phyloP scores from a whole-genome alignment of 1,139 yeast species.

The Yamadazyma atmosphaerica region DNA sequence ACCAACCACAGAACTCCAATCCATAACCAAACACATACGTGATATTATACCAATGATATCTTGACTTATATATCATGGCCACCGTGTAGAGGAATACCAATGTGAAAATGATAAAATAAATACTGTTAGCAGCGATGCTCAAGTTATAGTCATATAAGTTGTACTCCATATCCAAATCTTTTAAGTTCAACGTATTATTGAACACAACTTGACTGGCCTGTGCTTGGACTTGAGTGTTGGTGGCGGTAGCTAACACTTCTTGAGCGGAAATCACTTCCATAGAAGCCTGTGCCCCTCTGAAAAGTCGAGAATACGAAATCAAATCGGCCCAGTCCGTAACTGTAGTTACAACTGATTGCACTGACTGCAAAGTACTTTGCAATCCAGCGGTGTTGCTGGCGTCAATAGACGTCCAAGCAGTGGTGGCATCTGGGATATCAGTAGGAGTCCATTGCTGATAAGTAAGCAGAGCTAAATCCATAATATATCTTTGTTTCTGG shows the following conservation, averaged over 20 bases:
- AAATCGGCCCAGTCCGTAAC: constrained; percentile 15
- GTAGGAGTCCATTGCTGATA: constrained; percentile 24
- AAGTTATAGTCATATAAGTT: constrained; percentile 24
- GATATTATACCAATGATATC: constrained; percentile 34
- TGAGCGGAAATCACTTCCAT: constrained; percentile 35
- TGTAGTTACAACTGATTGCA: constrained; percentile 13
- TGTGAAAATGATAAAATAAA: constrained; percentile 30
- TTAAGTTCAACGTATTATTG: constrained; percentile 34
- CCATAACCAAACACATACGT: constrained; percentile 33
- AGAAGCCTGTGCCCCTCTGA: constrained; percentile 41
- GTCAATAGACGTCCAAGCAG: constrained; percentile 20
- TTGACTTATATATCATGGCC: constrained; percentile 22
- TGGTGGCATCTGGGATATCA: constrained; percentile 19
- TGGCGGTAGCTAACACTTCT: constrained; percentile 40
- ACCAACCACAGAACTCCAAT: constrained; percentile 60
- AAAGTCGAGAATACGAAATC: constrained; percentile 22
- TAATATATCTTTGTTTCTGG: too few species aligned
- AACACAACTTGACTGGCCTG: constrained; percentile 34
- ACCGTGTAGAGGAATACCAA: constrained; percentile 23
- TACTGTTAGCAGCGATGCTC: constrained; percentile 29
- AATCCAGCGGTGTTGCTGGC: constrained; percentile 24
- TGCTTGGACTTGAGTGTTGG: constrained; percentile 26
- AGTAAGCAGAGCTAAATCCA: constrained; percentile 1
- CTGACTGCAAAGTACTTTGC: constrained; percentile 18
- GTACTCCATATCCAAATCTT: constrained; percentile 25